Conservation (phyloP, 352 stramenopile species). For the Pseudoperonospora humuli region DNA sequence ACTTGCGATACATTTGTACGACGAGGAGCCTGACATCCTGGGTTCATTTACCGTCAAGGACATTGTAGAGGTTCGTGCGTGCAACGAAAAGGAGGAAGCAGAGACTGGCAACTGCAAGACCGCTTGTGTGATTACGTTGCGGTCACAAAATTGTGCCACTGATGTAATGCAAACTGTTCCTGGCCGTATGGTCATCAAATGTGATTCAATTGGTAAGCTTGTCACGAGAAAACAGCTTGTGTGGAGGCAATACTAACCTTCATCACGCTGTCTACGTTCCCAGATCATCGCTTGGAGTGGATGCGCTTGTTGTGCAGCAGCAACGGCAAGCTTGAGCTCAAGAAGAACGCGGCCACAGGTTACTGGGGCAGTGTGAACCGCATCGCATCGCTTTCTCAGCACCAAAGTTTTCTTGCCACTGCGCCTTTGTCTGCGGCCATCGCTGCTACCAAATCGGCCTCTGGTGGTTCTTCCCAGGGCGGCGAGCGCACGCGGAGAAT, state of each 20-base stretch:
- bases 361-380: slow-evolving; percentile 83
- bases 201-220: slow-evolving; percentile 66
- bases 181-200: slow-evolving; percentile 67
- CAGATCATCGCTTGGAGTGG: slow-evolving; percentile 83
- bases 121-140: slow-evolving; percentile 53
- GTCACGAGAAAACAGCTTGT: background rate
- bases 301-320: slow-evolving; percentile 79
- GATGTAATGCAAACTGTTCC: slow-evolving; percentile 23
- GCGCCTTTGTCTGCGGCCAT: slow-evolving; percentile 38
- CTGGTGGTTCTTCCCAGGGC: slow-evolving; percentile 3
- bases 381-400: slow-evolving; percentile 72
- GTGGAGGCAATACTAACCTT: background rate
- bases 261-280: no score
- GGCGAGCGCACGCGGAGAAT: slow-evolving; percentile 46
- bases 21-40: slow-evolving; percentile 82
- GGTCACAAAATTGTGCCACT: slow-evolving; percentile 7
- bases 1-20: slow-evolving; percentile 77
- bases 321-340: slow-evolving; percentile 83
- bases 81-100: slow-evolving; percentile 60
- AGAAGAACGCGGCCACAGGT: slow-evolving; percentile 81
- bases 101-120: slow-evolving; percentile 49
- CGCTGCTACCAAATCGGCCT: slow-evolving; percentile 24
- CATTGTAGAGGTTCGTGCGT: slow-evolving; percentile 72
- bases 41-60: slow-evolving; percentile 76
- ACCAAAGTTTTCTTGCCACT: slow-evolving; percentile 78